Evolutionary conservation across 805 yeast genomes (phyloP).

Genomic region (Ogataea parapolymorpha): DNA sequence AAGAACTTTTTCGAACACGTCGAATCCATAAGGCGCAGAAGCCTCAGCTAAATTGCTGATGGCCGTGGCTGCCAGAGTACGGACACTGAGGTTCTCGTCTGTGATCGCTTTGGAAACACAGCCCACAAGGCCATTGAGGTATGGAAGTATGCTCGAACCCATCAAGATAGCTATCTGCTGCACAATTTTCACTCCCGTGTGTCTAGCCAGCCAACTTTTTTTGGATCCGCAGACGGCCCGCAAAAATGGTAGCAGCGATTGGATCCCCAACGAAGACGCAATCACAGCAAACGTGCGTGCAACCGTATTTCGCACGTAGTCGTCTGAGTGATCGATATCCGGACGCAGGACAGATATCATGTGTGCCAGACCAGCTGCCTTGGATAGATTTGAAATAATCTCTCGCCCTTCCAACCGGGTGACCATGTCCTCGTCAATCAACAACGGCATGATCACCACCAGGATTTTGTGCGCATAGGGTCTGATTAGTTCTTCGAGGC

Average conservation of each 20-base stretch:
- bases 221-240: conserved; percentile 74
- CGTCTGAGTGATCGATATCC: conserved; percentile 80
- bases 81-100: conserved; percentile 67
- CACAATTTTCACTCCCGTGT: conserved; percentile 73
- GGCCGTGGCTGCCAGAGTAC: conserved; percentile 69
- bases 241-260: conserved; percentile 70
- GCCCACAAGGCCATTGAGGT: conserved; percentile 59
- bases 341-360: conserved; percentile 79
- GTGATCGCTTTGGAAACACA: conserved; percentile 55
- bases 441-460: conserved; percentile 71
- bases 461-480: conserved; percentile 75
- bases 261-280: conserved; percentile 74
- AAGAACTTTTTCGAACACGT: conserved; percentile 69
- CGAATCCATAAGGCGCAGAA: conserved; percentile 85
- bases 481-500: conserved; percentile 58
- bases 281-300: conserved; percentile 82
- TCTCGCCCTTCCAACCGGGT: conserved; percentile 78
- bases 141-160: conserved; percentile 76
- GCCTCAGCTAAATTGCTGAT: conserved; percentile 75
- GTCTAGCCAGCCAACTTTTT: conserved; percentile 78
- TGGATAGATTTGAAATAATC: conserved; percentile 67
- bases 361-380: conserved; percentile 77
- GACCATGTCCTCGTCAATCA: conserved; percentile 75
- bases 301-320: conserved; percentile 70
- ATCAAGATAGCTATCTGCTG: conserved; percentile 69